phyloP scores from a whole-genome alignment of 352 stramenopile species.

The Phytophthora rubi region DNA sequence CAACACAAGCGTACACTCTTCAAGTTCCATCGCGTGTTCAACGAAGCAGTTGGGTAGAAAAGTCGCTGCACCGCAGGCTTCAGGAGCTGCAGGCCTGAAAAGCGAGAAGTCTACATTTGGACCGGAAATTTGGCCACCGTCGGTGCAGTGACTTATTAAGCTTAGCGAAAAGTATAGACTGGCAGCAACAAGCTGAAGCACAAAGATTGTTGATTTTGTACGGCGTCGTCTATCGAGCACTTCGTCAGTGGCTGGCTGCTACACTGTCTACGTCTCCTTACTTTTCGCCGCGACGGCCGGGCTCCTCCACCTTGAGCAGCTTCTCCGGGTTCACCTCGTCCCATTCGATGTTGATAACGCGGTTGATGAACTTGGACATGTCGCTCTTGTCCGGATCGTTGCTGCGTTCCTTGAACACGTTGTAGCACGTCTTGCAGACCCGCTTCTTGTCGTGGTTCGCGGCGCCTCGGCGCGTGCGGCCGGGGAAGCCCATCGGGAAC shows the following conservation, averaged over 20 bases:
- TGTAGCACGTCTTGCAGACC: constrained; percentile 89
- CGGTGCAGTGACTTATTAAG: neutral
- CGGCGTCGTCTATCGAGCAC: constrained; percentile 27
- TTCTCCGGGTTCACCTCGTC: constrained; percentile 92
- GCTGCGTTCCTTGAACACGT: constrained; percentile 84
- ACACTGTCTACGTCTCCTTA: constrained; percentile 27
- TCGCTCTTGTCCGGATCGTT: constrained; percentile 68
- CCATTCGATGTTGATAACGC: constrained; percentile 88
- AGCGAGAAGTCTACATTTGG: no score
- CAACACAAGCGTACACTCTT: no score
- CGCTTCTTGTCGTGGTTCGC: constrained; percentile 71
- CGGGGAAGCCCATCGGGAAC: constrained; percentile 87
- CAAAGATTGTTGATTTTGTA: constrained; percentile 24
- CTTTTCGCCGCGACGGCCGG: constrained; percentile 73
- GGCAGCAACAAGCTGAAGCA: neutral
- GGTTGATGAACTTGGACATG: constrained; percentile 73
- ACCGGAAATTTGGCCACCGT: no score
- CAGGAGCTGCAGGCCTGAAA: no score
- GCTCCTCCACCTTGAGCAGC: constrained; percentile 47
- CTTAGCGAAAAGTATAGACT: no score
- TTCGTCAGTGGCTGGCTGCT: constrained; percentile 22
- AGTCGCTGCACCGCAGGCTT: no score
- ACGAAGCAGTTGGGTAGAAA: no score
- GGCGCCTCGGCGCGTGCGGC: constrained; percentile 70
- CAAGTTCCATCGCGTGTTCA: no score